Base-by-base conservation (phyloP, 352 stramenopile genomes). In the Salisapilia sapeloensis region DNA sequence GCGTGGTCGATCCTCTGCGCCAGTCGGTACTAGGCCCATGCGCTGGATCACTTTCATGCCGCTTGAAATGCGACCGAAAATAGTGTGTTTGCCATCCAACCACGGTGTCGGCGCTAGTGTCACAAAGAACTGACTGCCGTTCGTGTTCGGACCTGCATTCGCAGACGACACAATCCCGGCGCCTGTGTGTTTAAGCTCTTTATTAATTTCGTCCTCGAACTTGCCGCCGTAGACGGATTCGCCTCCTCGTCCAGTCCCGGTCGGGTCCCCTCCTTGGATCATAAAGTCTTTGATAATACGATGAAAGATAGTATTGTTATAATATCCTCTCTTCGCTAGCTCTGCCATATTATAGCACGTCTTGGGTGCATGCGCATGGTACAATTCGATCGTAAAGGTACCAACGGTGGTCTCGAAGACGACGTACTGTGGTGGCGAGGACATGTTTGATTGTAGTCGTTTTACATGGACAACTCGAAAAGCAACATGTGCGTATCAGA, bases 271-370 rank as follows among this genome's bases (percentile, higher is more conserved):
- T 8, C 86, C 91, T 43, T 97, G 91, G 37, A 97, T 93, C 85
- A 97, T 97, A 53, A 97, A 97, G 43, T 95, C 78, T 50, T 75
- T 90, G 50, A 97, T 97, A 42, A 97, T 79, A 42, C 90, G 69
- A 51, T 97, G 91, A 51, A 97, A 97, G 36, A 95, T 87, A 10
- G 81, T 93, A 40, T 90, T 94, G 62, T 96, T 87, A 58, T 97
- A 97, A 59, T 96, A 96, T 12, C 89, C 91, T 17, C 72, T 71
- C 16, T 85, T 62, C 32, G 85, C 77, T 31, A 97, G 64, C 46
- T 94, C 77, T 5, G 61, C 56, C 24, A 97, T 74, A 60, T 97
- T 97, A 56, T 89, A 80, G 60, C 90, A 97, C 17, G 79, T 91
- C 31, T 72, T 67, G 2, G 90, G 90, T 12, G 90, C 83, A 53